These are phyloP conservation scores for Beauveria sp. DNA, from an alignment of 2,329 filamentous ascomycete genomes.

Conservation along the genomic window DNA sequence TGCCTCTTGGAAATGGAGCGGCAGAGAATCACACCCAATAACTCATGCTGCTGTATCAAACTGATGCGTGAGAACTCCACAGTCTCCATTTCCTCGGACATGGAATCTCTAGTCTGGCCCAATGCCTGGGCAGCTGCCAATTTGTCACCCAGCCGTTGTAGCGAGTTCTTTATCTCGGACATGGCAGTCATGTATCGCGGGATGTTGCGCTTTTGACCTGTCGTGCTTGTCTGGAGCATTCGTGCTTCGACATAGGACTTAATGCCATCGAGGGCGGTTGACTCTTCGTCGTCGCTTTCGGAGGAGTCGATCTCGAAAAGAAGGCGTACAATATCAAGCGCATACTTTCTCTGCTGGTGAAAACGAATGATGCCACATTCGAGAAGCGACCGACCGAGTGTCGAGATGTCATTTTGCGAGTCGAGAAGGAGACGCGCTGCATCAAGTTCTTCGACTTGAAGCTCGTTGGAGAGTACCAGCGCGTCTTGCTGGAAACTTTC, in stretches of 20 bases:
- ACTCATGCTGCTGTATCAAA: slow-evolving; percentile 83
- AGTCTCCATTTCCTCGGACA: slow-evolving; percentile 63
- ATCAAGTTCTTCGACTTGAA: slow-evolving; percentile 84
- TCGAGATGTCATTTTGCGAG: slow-evolving; percentile 59
- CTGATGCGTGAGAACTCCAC: slow-evolving; percentile 75
- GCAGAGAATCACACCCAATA: slow-evolving; percentile 71
- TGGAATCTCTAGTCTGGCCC: slow-evolving; percentile 49
- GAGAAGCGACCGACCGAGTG: slow-evolving; percentile 64
- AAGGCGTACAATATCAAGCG: slow-evolving; percentile 77
- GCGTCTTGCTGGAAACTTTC: slow-evolving; percentile 78
- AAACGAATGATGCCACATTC: slow-evolving; percentile 80
- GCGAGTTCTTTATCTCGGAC: slow-evolving; percentile 67
- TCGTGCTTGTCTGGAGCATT: slow-evolving; percentile 24
- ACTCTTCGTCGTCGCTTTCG: slow-evolving; percentile 52
- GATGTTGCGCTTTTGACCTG: slow-evolving; percentile 53
- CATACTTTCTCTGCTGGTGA: slow-evolving; percentile 74
- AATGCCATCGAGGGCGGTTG: slow-evolving; percentile 24
- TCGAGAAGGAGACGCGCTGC: slow-evolving; percentile 70
- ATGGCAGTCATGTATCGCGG: slow-evolving; percentile 70
- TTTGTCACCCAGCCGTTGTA: slow-evolving; percentile 69
- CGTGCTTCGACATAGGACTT: slow-evolving; percentile 28
- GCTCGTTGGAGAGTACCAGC: slow-evolving; percentile 75
- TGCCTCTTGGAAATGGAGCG: slow-evolving; percentile 71
- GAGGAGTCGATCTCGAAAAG: slow-evolving; percentile 58
- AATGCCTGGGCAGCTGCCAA: slow-evolving; percentile 68